These are phyloP conservation scores for Nannizziopsis barbatae DNA, from an alignment of 2,329 filamentous ascomycete species.

Conservation along the genomic window DNA sequence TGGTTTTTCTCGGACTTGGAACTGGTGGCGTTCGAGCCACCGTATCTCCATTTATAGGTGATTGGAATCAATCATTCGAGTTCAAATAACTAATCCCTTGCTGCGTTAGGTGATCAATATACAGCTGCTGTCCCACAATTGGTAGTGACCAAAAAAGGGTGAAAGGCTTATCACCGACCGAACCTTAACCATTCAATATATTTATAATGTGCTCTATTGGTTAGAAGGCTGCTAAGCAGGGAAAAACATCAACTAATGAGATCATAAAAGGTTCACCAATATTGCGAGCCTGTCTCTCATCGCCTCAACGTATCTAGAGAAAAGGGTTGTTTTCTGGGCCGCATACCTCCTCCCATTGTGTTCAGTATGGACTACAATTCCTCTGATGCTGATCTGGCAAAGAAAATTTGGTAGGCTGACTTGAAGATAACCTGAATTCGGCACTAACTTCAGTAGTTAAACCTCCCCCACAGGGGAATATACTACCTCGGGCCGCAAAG, in stretches of 20 bases:
- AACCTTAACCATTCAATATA: conserved; percentile 33
- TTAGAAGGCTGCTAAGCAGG: conserved; percentile 9
- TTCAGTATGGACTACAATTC: conserved; percentile 12
- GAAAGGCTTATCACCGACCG: conserved; percentile 4
- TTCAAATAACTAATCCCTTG: background rate
- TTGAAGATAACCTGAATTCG: background rate
- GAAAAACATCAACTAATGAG: background rate
- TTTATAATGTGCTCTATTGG: conserved; percentile 34
- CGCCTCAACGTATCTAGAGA: conserved; percentile 51
- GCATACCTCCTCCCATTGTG: conserved; percentile 42
- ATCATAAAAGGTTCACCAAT: conserved; percentile 48
- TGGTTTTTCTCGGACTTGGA: conserved; percentile 31
- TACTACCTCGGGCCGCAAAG: conserved; percentile 10
- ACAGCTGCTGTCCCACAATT: conserved; percentile 18
- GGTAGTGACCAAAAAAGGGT: conserved; percentile 19
- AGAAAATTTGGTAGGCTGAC: conserved; percentile 7
- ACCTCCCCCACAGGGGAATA: conserved; percentile 11
- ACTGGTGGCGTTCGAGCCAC: conserved; percentile 30
- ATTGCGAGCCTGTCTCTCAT: conserved; percentile 52
- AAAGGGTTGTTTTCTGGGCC: conserved; percentile 49
- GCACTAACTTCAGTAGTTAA: background rate
- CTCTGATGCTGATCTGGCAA: conserved; percentile 10
- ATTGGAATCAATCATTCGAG: background rate
- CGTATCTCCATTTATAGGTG: conserved; percentile 28
- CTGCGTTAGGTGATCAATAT: conserved; percentile 27